phyloP scores from a whole-genome alignment of 2,329 filamentous ascomycete genomes.

The Metarhizium sp. region DNA sequence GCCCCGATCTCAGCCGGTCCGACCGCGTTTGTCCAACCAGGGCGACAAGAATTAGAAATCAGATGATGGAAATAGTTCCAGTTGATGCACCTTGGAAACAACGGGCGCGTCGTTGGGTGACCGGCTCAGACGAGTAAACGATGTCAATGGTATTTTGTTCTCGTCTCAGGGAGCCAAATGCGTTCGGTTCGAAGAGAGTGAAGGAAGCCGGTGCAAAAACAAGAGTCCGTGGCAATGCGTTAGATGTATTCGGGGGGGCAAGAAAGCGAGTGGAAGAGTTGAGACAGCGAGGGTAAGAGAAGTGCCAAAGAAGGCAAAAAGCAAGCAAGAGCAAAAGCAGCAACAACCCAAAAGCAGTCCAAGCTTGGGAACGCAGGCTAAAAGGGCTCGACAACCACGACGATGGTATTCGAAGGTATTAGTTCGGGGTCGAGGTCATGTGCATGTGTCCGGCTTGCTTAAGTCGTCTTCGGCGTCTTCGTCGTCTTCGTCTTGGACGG shows the following conservation, averaged over 20 bases:
- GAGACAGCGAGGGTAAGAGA: neutral
- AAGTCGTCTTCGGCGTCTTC: neutral
- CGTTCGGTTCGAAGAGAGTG: neutral
- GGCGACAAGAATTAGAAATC: neutral
- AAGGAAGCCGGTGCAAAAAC: neutral
- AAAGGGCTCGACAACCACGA: neutral
- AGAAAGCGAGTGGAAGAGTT: neutral
- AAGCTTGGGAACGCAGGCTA: neutral
- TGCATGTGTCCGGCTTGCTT: neutral
- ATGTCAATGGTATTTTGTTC: neutral
- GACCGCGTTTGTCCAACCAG: neutral
- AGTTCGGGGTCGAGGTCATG: neutral
- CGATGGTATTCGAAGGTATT: neutral
- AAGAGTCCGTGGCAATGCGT: neutral
- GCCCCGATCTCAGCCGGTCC: neutral
- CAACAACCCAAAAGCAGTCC: neutral
- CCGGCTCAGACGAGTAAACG: neutral
- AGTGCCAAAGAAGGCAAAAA: neutral
- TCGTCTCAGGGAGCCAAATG: neutral
- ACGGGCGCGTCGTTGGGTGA: neutral
- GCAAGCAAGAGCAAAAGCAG: neutral
- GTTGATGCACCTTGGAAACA: neutral
- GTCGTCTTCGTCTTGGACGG: neutral
- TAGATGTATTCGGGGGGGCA: neutral
- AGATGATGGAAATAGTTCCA: neutral